phyloP scores from a whole-genome alignment of 768 basidiomycete species.

The Suillus subalutaceus region DNA sequence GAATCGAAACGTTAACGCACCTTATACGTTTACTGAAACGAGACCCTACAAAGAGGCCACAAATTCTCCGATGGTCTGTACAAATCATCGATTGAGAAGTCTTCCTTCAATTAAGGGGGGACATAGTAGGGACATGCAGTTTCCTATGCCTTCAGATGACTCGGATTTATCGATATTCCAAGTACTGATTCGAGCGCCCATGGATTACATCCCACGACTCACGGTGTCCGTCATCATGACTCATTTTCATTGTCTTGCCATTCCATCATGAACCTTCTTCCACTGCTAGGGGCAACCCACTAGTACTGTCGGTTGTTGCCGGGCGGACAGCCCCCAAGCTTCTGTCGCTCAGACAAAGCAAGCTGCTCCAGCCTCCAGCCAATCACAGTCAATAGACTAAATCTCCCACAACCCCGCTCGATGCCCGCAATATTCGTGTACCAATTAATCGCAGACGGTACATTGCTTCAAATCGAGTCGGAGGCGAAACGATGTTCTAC shows the following conservation, averaged over 20 bases:
- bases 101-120: not conserved
- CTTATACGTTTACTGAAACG: slow-evolving; percentile 2
- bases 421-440: not conserved
- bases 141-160: not conserved
- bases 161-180: not conserved
- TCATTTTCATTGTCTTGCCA: not conserved
- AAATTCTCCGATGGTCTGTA: not conserved
- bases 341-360: not conserved
- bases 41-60: not conserved
- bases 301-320: not conserved
- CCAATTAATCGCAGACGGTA: not conserved
- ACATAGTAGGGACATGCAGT: not conserved
- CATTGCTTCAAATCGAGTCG: not conserved
- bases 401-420: slow-evolving; percentile 2
- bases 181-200: not conserved
- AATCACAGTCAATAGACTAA: not conserved
- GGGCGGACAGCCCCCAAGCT: not conserved
- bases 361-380: not conserved
- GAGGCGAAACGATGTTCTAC: not conserved
- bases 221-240: not conserved
- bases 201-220: slow-evolving; percentile 4
- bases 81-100: slow-evolving; percentile 5
- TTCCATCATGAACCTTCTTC: slow-evolving; percentile 4
- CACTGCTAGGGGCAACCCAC: not conserved
- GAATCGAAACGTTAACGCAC: not conserved